Evolutionary conservation across 2,329 filamentous ascomycete genomes (phyloP).

Genomic region (Metarhizium humberi): DNA sequence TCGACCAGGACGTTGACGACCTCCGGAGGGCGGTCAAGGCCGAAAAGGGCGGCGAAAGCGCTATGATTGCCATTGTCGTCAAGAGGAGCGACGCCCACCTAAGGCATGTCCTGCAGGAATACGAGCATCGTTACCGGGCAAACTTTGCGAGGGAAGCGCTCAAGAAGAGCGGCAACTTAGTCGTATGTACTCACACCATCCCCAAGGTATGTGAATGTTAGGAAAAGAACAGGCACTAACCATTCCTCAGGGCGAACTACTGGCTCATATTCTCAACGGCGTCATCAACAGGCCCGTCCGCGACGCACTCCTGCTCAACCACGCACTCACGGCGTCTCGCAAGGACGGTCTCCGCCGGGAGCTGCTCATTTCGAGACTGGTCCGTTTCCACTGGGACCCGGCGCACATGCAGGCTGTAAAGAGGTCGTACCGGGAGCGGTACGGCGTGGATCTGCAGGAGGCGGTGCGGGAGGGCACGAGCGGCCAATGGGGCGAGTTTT

Average conservation of each 20-base stretch:
- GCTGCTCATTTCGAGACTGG: conserved; percentile 76
- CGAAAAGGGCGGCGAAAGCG: conserved; percentile 74
- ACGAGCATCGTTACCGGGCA: conserved; percentile 61
- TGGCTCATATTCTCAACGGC: conserved; percentile 92
- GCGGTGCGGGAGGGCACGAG: conserved; percentile 70
- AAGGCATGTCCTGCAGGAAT: conserved; percentile 66
- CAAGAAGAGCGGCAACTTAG: conserved; percentile 81
- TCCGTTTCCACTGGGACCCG: conserved; percentile 88
- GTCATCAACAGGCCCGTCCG: conserved; percentile 92
- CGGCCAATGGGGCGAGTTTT: conserved; percentile 71
- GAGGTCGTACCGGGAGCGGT: conserved; percentile 68
- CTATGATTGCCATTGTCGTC: conserved; percentile 80
- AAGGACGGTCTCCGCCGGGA: conserved; percentile 70
- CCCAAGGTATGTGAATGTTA: no score
- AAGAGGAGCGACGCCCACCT: conserved; percentile 74
- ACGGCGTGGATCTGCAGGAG: conserved; percentile 63
- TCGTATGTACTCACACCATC: conserved; percentile 52
- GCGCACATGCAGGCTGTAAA: conserved; percentile 73
- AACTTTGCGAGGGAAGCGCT: conserved; percentile 88
- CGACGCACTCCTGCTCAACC: conserved; percentile 82
- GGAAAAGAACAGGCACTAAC: neutral
- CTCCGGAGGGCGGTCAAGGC: conserved; percentile 59
- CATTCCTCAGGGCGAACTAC: conserved; percentile 69
- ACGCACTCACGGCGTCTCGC: conserved; percentile 69
- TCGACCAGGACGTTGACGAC: conserved; percentile 63